Conservation (phyloP, 1,284 basidiomycete species). For the Puccinia hordei region DNA sequence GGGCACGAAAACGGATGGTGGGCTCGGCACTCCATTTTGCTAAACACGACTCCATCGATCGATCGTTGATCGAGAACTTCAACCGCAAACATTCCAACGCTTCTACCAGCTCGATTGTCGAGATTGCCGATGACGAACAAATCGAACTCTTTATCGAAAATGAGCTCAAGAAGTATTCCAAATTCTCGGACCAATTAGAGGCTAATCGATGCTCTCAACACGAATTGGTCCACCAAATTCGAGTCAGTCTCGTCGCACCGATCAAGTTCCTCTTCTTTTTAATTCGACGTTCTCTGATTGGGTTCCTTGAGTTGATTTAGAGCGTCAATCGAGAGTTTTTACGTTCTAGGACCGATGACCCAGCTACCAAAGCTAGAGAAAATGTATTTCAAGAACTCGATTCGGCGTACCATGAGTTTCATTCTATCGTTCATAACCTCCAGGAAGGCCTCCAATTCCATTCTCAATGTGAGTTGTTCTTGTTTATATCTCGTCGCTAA, state of each 20-base stretch:
- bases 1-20: constrained; percentile 13
- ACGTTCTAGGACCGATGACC: constrained; percentile 18
- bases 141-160: constrained; percentile 37
- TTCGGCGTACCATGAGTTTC: constrained; percentile 29
- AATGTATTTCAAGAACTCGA: constrained; percentile 35
- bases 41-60: constrained; percentile 18
- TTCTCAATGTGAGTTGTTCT: constrained; percentile 35
- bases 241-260: constrained; percentile 14
- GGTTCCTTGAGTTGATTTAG: neutral
- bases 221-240: constrained; percentile 3
- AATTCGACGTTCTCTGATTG: neutral
- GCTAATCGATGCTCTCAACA: constrained; percentile 15
- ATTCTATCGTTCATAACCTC: constrained; percentile 28
- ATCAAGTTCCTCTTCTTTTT: neutral
- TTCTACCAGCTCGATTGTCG: neutral
- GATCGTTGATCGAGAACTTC: neutral
- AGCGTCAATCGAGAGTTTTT: constrained; percentile 36
- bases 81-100: neutral
- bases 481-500: neutral
- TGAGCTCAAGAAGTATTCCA: constrained; percentile 10
- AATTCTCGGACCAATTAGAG: constrained; percentile 13
- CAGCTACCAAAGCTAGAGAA: constrained; percentile 36
- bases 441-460: constrained; percentile 42
- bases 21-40: constrained; percentile 3
- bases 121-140: constrained; percentile 11